A percentile compares a stretch with the other conserved stretches of the same genome.
Conservation (phyloP, 257 asterid species). For the Osmanthus fragrans region DNA sequence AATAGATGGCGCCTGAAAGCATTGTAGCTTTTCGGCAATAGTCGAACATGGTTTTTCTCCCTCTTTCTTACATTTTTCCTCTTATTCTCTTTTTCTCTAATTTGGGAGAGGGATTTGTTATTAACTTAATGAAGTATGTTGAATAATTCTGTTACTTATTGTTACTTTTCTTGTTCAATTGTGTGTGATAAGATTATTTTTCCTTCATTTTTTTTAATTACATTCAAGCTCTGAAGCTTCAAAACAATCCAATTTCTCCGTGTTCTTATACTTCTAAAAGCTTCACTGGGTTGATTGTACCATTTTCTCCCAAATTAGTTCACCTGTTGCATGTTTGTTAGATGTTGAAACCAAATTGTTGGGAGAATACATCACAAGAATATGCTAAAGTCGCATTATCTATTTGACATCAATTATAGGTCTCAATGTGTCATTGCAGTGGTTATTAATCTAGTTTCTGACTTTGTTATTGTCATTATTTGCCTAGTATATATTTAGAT, state of each 20-base stretch:
- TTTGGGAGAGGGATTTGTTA: neutral
- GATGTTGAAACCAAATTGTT: neutral
- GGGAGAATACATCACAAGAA: neutral
- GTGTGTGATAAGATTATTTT: neutral
- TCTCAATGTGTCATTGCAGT: neutral
- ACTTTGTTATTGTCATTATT: neutral
- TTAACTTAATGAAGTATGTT: neutral
- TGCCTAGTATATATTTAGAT: neutral
- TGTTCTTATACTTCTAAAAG: neutral
- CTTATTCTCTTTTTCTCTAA: neutral
- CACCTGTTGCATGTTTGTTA: neutral
- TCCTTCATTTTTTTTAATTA: neutral
- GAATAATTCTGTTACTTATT: neutral
- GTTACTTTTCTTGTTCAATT: neutral
- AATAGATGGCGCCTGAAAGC: neutral
- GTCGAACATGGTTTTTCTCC: neutral
- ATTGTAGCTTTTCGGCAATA: neutral
- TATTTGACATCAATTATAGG: neutral
- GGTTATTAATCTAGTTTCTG: neutral
- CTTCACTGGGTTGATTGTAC: neutral
- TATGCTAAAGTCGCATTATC: neutral
- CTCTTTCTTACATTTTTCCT: neutral
- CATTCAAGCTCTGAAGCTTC: neutral
- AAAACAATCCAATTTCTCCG: neutral
- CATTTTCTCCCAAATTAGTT: neutral